These are phyloP conservation scores for Bipolaris gigantea DNA, from an alignment of 2,329 filamentous ascomycete genomes.

Conservation along the genomic window DNA sequence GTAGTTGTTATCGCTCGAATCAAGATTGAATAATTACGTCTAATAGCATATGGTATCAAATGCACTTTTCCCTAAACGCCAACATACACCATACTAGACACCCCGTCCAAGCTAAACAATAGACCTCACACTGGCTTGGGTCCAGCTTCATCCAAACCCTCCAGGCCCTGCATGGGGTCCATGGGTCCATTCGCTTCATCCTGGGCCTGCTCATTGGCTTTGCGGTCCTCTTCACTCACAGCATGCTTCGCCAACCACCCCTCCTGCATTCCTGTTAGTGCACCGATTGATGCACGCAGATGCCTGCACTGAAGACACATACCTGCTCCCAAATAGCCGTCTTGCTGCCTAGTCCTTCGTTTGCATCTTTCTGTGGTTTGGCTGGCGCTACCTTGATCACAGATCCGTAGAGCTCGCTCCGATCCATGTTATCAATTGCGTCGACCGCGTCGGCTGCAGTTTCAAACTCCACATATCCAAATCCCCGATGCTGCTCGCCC, in stretches of 20 bases:
- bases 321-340: conserved; percentile 98
- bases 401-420: conserved; percentile 89
- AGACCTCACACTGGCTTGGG: conserved; percentile 70
- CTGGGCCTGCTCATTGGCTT: conserved; percentile 60
- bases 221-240: conserved; percentile 75
- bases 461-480: conserved; percentile 96
- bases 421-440: conserved; percentile 99
- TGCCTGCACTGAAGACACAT: conserved; percentile 38
- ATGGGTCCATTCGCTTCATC: conserved; percentile 59
- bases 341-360: conserved; percentile 87
- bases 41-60: conserved; percentile 12
- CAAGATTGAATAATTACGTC: background rate
- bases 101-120: background rate
- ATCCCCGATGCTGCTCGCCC: conserved; percentile 81
- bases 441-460: conserved; percentile 82
- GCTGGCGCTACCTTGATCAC: conserved; percentile 90
- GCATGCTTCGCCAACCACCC: conserved; percentile 89
- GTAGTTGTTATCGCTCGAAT: background rate
- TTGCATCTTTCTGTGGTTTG: conserved; percentile 85
- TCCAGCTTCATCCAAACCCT: conserved; percentile 90
- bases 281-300: background rate
- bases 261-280: conserved; percentile 62
- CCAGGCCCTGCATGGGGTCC: conserved; percentile 94
- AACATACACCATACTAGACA: conserved; percentile 21
- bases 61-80: conserved; percentile 18